A percentile compares a stretch with the other conserved stretches of the same genome.
Conservation (phyloP, 2,329 filamentous ascomycete species). For the Trichophyton verrucosum region DNA sequence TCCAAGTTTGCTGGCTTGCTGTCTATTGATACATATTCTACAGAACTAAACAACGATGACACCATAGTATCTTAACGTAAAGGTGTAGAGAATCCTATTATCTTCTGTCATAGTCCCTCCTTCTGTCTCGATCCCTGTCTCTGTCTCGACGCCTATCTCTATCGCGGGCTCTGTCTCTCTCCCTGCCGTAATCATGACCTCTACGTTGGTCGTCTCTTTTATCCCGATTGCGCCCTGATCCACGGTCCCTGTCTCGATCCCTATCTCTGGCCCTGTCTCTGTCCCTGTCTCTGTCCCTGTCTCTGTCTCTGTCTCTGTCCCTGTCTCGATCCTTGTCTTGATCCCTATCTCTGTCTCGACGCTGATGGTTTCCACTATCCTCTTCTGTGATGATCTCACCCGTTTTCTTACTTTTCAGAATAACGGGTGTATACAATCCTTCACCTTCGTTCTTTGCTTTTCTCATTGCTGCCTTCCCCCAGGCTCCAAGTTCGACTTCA, state of each 20-base stretch:
- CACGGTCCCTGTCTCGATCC: constrained; percentile 16
- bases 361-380: constrained; percentile 16
- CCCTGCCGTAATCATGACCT: constrained; percentile 13
- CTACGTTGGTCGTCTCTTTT: constrained; percentile 18
- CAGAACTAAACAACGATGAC: constrained; percentile 6
- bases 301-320: constrained; percentile 3
- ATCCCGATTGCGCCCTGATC: constrained; percentile 17
- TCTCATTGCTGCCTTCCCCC: constrained; percentile 54
- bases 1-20: constrained; percentile 7
- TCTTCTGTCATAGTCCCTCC: constrained; percentile 2
- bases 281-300: constrained; percentile 20
- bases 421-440: constrained; percentile 49
- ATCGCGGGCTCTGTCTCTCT: constrained; percentile 13
- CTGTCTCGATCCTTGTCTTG: constrained; percentile 14
- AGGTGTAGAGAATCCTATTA: constrained; percentile 11
- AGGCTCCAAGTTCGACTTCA: constrained; percentile 64
- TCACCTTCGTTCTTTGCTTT: constrained; percentile 37
- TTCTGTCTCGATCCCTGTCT: constrained; percentile 13
- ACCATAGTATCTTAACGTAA: not conserved
- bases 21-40: constrained; percentile 14
- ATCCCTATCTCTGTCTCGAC: constrained; percentile 12
- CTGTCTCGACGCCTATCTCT: constrained; percentile 9
- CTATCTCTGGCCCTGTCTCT: constrained; percentile 19
- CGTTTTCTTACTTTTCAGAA: constrained; percentile 49
- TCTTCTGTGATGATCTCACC: constrained; percentile 52